Percentiles rank a stretch among this genome's conserved stretches.
These are phyloP conservation scores for Xylariales sp. DNA, from an alignment of 2,329 filamentous ascomycete genomes.

Conservation along the genomic window DNA sequence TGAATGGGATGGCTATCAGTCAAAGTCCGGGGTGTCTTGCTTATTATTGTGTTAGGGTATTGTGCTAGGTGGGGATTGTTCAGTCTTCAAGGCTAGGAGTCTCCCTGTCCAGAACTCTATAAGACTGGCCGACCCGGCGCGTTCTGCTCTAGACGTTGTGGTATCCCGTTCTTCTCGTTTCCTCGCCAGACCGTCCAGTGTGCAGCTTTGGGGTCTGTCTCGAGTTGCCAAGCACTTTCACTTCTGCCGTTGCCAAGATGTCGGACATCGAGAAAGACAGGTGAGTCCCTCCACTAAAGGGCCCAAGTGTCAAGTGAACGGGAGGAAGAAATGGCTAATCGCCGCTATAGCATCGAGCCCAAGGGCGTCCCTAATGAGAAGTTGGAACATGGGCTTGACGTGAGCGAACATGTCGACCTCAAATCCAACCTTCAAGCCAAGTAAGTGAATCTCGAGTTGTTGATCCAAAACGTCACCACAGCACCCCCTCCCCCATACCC, in stretches of 20 bases:
- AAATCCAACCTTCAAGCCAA: slow-evolving; percentile 57
- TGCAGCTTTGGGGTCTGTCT: slow-evolving; percentile 11
- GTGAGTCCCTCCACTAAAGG: slow-evolving; percentile 18
- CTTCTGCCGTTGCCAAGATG: slow-evolving; percentile 30
- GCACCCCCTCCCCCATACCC: not conserved
- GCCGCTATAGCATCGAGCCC: slow-evolving; percentile 24
- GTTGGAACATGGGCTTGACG: slow-evolving; percentile 45
- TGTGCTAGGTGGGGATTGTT: slow-evolving; percentile 17
- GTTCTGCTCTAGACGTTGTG: not conserved
- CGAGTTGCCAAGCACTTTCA: slow-evolving; percentile 10
- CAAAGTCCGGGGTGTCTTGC: slow-evolving; percentile 28
- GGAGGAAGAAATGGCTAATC: not conserved
- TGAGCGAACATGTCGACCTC: slow-evolving; percentile 52
- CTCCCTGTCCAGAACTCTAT: slow-evolving; percentile 20
- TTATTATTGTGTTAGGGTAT: slow-evolving; percentile 23
- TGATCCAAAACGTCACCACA: not conserved
- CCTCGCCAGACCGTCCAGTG: slow-evolving; percentile 15
- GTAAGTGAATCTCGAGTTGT: slow-evolving; percentile 47
- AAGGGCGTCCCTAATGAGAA: slow-evolving; percentile 41
- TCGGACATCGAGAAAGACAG: slow-evolving; percentile 31
- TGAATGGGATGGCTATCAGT: slow-evolving; percentile 32
- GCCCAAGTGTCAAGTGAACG: not conserved
- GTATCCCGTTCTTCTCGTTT: slow-evolving; percentile 2
- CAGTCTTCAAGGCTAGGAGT: slow-evolving; percentile 11
- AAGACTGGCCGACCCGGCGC: slow-evolving; percentile 25